A percentile compares a stretch with the other conserved stretches of the same genome.
phyloP scores from a whole-genome alignment of 768 basidiomycete species.

The Hysterangium stoloniferum region DNA sequence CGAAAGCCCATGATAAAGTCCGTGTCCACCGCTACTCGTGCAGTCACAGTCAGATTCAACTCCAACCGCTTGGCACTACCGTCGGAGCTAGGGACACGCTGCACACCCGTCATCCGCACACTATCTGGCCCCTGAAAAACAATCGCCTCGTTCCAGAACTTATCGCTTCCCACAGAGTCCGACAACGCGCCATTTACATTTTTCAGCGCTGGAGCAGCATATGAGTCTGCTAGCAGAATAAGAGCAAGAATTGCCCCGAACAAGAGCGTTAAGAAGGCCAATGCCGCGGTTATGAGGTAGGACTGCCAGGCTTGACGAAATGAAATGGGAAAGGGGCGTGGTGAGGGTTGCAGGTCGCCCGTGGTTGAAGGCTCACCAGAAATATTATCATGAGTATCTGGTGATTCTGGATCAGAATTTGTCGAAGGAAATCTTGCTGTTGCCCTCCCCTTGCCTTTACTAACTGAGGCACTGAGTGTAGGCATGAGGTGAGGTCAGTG shows the following conservation, averaged over 20 bases:
- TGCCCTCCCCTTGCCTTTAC: no score
- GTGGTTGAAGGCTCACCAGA: no score
- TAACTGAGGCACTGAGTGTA: no score
- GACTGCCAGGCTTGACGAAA: constrained; percentile 6
- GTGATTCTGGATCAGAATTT: no score
- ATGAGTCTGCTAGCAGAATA: constrained; percentile 8
- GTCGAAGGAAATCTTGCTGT: no score
- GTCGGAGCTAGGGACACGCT: background rate
- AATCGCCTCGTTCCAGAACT: constrained; percentile 7
- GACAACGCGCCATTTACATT: background rate
- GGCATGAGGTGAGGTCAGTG: no score
- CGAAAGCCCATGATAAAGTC: constrained; percentile 10
- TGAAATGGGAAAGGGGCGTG: no score
- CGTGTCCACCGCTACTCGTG: constrained; percentile 7
- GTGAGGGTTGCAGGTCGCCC: no score
- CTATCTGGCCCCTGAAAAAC: background rate
- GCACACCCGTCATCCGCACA: background rate
- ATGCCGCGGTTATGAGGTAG: background rate
- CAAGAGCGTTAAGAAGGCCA: constrained; percentile 1
- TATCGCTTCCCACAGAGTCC: background rate
- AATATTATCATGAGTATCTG: no score
- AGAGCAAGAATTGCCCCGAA: background rate
- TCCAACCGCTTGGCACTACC: background rate
- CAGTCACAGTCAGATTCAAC: constrained; percentile 2
- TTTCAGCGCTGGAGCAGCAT: constrained; percentile 4